Base-by-base conservation (phyloP, 495 filamentous ascomycete genomes). In the Penicillium paxilli region DNA sequence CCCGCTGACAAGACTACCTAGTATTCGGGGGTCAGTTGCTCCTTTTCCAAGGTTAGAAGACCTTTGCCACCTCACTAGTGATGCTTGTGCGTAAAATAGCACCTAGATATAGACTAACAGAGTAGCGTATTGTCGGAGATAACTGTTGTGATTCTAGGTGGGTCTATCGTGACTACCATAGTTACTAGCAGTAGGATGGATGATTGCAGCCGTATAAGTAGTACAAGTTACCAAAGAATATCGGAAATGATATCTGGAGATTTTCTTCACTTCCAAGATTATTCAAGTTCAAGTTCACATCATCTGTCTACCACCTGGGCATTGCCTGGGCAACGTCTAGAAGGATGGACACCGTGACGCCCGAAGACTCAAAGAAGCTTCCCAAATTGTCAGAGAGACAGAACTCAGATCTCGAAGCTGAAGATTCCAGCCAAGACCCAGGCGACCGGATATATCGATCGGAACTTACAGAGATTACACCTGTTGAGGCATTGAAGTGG, bases 401-500 rank as follows among this genome's bases (percentile, higher is more conserved):
- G 19, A 16, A 32, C 1, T 8, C 26, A 33, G 55, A 58, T 23
- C 35, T 58, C 5, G 55, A 58, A 49, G 41, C 49, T 11, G 55
- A 58, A n/a, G 12, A 28, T 3, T 47, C 20, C 10, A 37, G 11
- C 16, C 49, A 44, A 44, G 37, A 58, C 23, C 44, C 32, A 9
- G 25, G 14, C 6, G 35, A 47, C 17, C 41, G 32, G 33, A n/a
- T 52, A 7, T 52, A 52, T 35, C 21, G 24, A 52, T 44, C 47
- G 37, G 54, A 56, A 14, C 41, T 51, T 10, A 51, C 54, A 20
- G 64, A 67, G 45, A 41, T 67, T 14, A 64, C 60, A 1, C 57
- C 60, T 3, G 55, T 62, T 10, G 64, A 67, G 41, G 64, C 64
- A 0, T 67, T 67, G 25, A 59, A 55, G 26, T 67, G 64, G 60